Evolutionary conservation across 257 asterid genomes (phyloP).

Genomic region (Oldenlandia corymbosa): DNA sequence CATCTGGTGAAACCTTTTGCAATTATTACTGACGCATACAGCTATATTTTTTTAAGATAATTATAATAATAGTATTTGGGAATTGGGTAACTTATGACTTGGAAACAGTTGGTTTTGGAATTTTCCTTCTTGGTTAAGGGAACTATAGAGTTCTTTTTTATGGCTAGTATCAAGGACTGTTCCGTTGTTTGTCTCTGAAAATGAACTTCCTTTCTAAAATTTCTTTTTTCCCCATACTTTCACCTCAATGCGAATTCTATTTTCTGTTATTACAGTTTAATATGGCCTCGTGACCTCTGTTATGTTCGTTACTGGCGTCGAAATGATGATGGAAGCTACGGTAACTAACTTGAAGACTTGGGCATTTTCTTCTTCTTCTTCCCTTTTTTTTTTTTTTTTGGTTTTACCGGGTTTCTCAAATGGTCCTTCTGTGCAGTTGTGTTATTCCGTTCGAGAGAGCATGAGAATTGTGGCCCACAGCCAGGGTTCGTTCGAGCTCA

Average conservation of each 20-base stretch:
- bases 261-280: constrained; percentile 47
- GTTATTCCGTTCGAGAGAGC: constrained; percentile 91
- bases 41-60: not conserved
- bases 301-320: constrained; percentile 99
- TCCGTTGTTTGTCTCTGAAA: constrained; percentile 1
- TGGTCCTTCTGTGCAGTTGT: constrained; percentile 54
- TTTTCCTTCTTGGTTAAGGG: not conserved
- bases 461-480: constrained; percentile 78
- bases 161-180: not conserved
- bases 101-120: not conserved
- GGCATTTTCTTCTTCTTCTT: not conserved
- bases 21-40: not conserved
- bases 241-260: constrained; percentile 4
- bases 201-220: no score
- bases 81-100: not conserved
- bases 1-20: not conserved
- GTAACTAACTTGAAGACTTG: constrained; percentile 29
- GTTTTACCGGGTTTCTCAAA: not conserved
- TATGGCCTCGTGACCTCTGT: constrained; percentile 99
- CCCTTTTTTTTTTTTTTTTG: not conserved
- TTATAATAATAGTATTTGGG: not conserved
- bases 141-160: no score
- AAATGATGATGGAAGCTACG: constrained; percentile 98
- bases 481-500: constrained; percentile 95
- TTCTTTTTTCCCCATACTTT: not conserved